Evolutionary conservation across 257 asterid genomes (phyloP).

Genomic region (Sherardia arvensis): DNA sequence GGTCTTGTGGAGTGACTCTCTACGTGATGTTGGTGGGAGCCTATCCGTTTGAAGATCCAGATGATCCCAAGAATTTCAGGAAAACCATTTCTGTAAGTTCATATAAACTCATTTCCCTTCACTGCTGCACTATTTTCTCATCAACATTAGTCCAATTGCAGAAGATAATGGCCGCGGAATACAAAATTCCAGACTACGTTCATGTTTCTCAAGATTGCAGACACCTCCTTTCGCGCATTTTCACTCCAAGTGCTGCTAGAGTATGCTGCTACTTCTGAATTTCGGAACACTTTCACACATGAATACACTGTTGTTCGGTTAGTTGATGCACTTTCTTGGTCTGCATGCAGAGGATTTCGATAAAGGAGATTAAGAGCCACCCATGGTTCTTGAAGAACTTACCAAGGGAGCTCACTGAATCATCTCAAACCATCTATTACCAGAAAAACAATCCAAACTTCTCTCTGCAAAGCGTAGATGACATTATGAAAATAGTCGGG

Average conservation of each 20-base stretch:
- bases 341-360: conserved; percentile 43
- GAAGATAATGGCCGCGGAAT: conserved; percentile 42
- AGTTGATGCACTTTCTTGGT: neutral
- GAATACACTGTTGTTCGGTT: neutral
- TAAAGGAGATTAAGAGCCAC: conserved; percentile 55
- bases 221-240: conserved; percentile 43
- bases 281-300: neutral
- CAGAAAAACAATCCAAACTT: conserved; percentile 47
- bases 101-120: neutral
- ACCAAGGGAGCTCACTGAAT: conserved; percentile 19
- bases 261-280: conserved; percentile 9
- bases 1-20: conserved; percentile 48
- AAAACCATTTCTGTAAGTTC: conserved; percentile 23
- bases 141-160: conserved; percentile 11
- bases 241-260: conserved; percentile 29
- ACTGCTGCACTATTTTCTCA: neutral
- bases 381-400: conserved; percentile 66
- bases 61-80: conserved; percentile 39
- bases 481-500: conserved; percentile 29
- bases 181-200: conserved; percentile 46
- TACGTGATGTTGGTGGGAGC: conserved; percentile 48
- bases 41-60: conserved; percentile 42
- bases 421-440: conserved; percentile 45
- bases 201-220: conserved; percentile 45
- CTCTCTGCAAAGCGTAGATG: conserved; percentile 41